These are phyloP conservation scores for Venturia effusa DNA, from an alignment of 2,329 filamentous ascomycete species.

Conservation along the genomic window DNA sequence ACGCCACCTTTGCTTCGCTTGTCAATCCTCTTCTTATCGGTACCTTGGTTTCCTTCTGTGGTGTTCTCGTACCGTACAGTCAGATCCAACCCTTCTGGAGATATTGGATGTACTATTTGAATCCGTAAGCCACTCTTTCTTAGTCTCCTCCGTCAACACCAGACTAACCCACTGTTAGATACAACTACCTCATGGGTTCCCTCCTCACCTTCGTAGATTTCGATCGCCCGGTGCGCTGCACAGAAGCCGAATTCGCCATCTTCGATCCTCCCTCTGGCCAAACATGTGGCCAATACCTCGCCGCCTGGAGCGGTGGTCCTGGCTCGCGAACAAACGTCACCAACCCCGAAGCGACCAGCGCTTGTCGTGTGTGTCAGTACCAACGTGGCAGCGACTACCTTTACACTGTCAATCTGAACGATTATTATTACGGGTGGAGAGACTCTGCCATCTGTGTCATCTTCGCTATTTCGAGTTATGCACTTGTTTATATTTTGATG, in stretches of 20 bases:
- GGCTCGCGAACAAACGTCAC: slow-evolving; percentile 46
- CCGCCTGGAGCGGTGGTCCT: slow-evolving; percentile 19
- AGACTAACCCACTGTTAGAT: slow-evolving; percentile 19
- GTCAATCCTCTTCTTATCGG: slow-evolving; percentile 60
- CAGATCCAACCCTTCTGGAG: slow-evolving; percentile 36
- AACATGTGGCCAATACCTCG: slow-evolving; percentile 50
- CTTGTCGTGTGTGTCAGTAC: slow-evolving; percentile 64
- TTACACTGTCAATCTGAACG: slow-evolving; percentile 42
- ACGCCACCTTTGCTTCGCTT: slow-evolving; percentile 54
- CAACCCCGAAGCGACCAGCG: slow-evolving; percentile 45
- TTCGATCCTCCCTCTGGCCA: slow-evolving; percentile 49
- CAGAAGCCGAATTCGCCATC: slow-evolving; percentile 44
- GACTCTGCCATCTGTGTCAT: slow-evolving; percentile 63
- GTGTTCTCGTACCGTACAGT: slow-evolving; percentile 58
- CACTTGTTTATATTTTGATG: slow-evolving; percentile 65
- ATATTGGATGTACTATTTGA: slow-evolving; percentile 54
- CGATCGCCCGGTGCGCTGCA: slow-evolving; percentile 45
- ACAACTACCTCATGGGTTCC: slow-evolving; percentile 55
- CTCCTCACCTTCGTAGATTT: slow-evolving; percentile 47
- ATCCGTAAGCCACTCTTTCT: background rate
- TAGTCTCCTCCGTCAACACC: background rate
- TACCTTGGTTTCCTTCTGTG: slow-evolving; percentile 62
- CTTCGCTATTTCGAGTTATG: slow-evolving; percentile 61
- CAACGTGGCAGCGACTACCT: slow-evolving; percentile 55
- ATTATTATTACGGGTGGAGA: slow-evolving; percentile 53